Evolutionary conservation across 495 filamentous ascomycete genomes (phyloP).

Genomic region (Trichoderma erinaceum): DNA sequence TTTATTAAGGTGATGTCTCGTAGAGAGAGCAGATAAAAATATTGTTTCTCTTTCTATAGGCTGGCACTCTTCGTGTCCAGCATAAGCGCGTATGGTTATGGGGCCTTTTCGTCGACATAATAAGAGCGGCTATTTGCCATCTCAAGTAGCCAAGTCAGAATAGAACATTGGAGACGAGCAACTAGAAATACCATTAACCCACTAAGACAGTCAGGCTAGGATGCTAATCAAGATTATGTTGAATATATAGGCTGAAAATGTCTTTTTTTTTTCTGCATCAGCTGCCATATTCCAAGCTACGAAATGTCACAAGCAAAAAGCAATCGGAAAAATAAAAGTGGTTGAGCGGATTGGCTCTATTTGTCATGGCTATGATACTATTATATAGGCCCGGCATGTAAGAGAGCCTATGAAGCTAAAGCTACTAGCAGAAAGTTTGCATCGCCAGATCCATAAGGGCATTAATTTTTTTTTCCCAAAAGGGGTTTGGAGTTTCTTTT

Average conservation of each 20-base stretch:
- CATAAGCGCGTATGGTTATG: neutral
- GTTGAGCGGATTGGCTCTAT: neutral
- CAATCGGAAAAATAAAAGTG: neutral
- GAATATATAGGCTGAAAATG: too few relatives aligned
- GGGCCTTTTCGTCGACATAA: neutral
- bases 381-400: neutral
- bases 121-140: neutral
- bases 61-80: too few relatives aligned
- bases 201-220: neutral
- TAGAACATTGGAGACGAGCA: too few relatives aligned
- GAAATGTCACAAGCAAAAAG: too few relatives aligned
- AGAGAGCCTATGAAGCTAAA: neutral
- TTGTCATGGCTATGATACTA: neutral
- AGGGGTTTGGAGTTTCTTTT: neutral
- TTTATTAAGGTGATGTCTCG: neutral
- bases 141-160: neutral
- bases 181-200: too few relatives aligned
- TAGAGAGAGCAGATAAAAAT: too few relatives aligned
- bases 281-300: too few relatives aligned
- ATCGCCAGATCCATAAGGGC: neutral
- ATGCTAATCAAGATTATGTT: too few relatives aligned
- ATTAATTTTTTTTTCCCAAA: neutral
- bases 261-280: too few relatives aligned
- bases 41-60: neutral
- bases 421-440: neutral